Base-by-base conservation (phyloP, 2,329 filamentous ascomycete genomes). In the Aureobasidium sp. region DNA sequence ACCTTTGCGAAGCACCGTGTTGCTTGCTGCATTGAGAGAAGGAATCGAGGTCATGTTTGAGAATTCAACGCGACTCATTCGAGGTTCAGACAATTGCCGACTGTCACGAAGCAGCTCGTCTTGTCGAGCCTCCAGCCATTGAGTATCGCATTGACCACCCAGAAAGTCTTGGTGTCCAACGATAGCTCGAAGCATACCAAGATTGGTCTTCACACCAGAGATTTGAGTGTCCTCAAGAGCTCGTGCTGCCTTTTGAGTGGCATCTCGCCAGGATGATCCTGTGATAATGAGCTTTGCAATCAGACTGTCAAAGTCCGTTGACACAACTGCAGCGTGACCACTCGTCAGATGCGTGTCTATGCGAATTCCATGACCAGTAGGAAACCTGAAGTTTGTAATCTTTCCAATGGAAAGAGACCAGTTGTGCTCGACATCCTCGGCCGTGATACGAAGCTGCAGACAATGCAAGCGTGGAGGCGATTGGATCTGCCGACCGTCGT, bases 351-450 rank as follows among this genome's bases (percentile, higher is more conserved):
- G 73, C 1, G 77, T 81, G 56, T 83, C 80, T 2, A 82, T 69
- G 17, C 80, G 66, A 11, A 81, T 68, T 0, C 81, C 80, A 56
- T 81, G 78, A 1, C 81, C 80, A 1, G 66, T 68, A 0, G 81
- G 80, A 3, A 83, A 75, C 6, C 69, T 66, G 41, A 80, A 79
- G 0, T 72, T 70, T 0, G 70, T 73, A 14, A 84, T 75, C 53
- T 80, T 81, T 30, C 81, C 81, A 41, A 83, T 79, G 29, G 78
- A 80, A 2, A 84, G 66, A 0, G 79, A 71, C 66, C 79, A 83
- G 45, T 75, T 68, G 35, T 68, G 72, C 17, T 70, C 66, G 0
- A 76, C 71, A 49, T 81, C 74, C 59, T 83, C 79, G 3, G 80
- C 75, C 39, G 77, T 81, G 29, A 84, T 64, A 4, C 80, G 72